Evolutionary conservation across 805 yeast genomes (phyloP).

Genomic region (Komagataella kurtzmanii): DNA sequence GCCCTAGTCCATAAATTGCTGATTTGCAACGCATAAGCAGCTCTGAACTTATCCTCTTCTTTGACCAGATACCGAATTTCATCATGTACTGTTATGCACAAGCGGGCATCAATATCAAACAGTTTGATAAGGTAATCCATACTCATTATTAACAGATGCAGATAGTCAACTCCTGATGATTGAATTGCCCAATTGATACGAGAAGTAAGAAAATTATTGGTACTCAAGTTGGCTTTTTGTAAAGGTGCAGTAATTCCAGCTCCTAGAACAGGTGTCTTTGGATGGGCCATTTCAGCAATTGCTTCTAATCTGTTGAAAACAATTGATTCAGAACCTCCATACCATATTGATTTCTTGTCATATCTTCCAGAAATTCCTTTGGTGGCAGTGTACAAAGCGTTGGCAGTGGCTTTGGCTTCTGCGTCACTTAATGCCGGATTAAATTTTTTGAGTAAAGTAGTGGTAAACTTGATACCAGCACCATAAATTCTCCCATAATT

Average conservation of each 20-base stretch:
- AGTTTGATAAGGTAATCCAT: slow-evolving; percentile 70
- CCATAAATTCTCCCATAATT: slow-evolving; percentile 97
- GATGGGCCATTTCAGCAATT: slow-evolving; percentile 70
- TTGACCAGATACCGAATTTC: slow-evolving; percentile 75
- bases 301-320: slow-evolving; percentile 81
- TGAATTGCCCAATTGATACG: slow-evolving; percentile 97
- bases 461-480: slow-evolving; percentile 88
- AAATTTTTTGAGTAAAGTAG: slow-evolving; percentile 70
- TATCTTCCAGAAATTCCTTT: slow-evolving; percentile 46
- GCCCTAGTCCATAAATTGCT: slow-evolving; percentile 94
- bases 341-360: slow-evolving; percentile 29
- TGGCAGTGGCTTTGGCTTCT: slow-evolving; percentile 56
- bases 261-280: slow-evolving; percentile 84
- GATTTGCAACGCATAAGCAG: slow-evolving; percentile 76
- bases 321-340: slow-evolving; percentile 90
- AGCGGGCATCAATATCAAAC: slow-evolving; percentile 60
- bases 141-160: slow-evolving; percentile 71
- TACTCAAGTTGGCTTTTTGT: slow-evolving; percentile 46
- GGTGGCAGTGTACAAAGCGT: slow-evolving; percentile 60
- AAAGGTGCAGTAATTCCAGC: slow-evolving; percentile 88
- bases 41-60: slow-evolving; percentile 60
- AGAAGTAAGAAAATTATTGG: slow-evolving; percentile 67
- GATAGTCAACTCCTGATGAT: slow-evolving; percentile 93
- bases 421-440: slow-evolving; percentile 55
- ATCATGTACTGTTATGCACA: slow-evolving; percentile 86